Conservation (phyloP, 768 basidiomycete species). For the Boletus reticuloceps region DNA sequence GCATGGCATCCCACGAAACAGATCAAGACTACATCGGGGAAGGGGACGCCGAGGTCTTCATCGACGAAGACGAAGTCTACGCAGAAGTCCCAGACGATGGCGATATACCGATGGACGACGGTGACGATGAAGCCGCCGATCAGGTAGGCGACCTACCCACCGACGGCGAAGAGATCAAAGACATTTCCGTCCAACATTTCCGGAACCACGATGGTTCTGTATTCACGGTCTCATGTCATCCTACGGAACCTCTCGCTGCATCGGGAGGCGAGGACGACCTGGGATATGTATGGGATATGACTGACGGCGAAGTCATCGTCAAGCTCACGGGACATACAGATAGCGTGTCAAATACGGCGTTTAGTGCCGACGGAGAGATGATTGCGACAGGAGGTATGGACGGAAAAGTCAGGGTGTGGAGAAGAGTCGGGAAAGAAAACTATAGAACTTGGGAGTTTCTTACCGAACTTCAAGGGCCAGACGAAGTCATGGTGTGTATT, state of each 20-base stretch:
- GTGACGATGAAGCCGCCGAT: conserved; percentile 57
- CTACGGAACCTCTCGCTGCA: conserved; percentile 73
- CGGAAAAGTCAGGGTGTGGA: conserved; percentile 90
- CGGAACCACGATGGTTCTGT: conserved; percentile 70
- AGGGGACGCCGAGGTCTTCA: conserved; percentile 57
- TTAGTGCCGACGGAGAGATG: conserved; percentile 89
- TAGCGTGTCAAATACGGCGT: conserved; percentile 76
- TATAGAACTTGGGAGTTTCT: conserved; percentile 91
- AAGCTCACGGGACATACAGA: conserved; percentile 92
- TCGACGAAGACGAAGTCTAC: conserved; percentile 63
- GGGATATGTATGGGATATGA: conserved; percentile 91
- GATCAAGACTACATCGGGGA: conserved; percentile 36
- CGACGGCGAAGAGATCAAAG: conserved; percentile 42
- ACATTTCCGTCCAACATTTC: conserved; percentile 72
- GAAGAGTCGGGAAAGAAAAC: conserved; percentile 71
- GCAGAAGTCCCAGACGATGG: conserved; percentile 64
- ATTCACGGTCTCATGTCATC: conserved; percentile 83
- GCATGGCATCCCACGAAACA: conserved; percentile 36
- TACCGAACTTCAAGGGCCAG: conserved; percentile 88
- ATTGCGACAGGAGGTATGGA: conserved; percentile 98
- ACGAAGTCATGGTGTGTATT: conserved; percentile 85
- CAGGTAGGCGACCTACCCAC: conserved; percentile 43
- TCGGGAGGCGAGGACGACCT: conserved; percentile 96
- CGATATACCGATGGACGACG: conserved; percentile 72
- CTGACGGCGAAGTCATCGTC: conserved; percentile 74